phyloP scores from a whole-genome alignment of 2,329 filamentous ascomycete genomes.

The Fusarium begoniae region DNA sequence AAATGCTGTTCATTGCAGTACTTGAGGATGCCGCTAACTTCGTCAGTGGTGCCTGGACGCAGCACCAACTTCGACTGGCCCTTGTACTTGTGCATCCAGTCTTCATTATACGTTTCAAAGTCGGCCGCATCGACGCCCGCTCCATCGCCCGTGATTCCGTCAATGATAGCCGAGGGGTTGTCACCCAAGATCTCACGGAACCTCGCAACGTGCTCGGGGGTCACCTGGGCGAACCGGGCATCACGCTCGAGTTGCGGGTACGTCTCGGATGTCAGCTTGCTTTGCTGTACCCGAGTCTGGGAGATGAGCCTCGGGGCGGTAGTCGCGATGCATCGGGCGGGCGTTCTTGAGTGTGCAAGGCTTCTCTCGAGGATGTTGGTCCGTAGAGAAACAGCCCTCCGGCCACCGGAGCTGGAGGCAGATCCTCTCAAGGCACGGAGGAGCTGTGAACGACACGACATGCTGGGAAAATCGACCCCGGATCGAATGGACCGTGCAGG shows the following conservation, averaged over 20 bases:
- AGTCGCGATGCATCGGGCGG: slow-evolving; percentile 42
- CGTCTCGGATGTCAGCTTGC: slow-evolving; percentile 83
- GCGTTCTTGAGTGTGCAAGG: slow-evolving; percentile 9
- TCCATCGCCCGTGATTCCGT: slow-evolving; percentile 76
- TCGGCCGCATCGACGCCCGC: slow-evolving; percentile 76
- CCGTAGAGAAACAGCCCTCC: slow-evolving; percentile 23
- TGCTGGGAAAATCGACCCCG: slow-evolving; percentile 8
- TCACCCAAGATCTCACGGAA: slow-evolving; percentile 85
- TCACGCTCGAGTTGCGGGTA: slow-evolving; percentile 87
- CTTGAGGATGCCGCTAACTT: slow-evolving; percentile 89
- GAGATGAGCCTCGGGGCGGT: slow-evolving; percentile 43
- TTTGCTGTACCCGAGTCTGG: slow-evolving; percentile 33
- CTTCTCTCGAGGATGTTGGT: slow-evolving; percentile 6
- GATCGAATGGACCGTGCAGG: slow-evolving; percentile 21
- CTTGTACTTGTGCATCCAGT: slow-evolving; percentile 99
- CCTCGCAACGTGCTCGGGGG: slow-evolving; percentile 79
- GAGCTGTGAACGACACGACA: slow-evolving; percentile 42
- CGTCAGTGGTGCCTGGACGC: slow-evolving; percentile 83
- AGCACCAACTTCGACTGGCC: slow-evolving; percentile 89
- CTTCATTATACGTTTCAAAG: slow-evolving; percentile 90
- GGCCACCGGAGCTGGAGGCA: slow-evolving; percentile 18
- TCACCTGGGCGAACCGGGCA: slow-evolving; percentile 76
- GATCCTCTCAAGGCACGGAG: slow-evolving; percentile 40
- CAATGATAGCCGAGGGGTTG: slow-evolving; percentile 78
- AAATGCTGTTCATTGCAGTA: slow-evolving; percentile 96